Evolutionary conservation across 163 green algal genomes (phyloP), one percentile per base, ranked within the genome.

Genomic region (Smithsoniella earleae): DNA sequence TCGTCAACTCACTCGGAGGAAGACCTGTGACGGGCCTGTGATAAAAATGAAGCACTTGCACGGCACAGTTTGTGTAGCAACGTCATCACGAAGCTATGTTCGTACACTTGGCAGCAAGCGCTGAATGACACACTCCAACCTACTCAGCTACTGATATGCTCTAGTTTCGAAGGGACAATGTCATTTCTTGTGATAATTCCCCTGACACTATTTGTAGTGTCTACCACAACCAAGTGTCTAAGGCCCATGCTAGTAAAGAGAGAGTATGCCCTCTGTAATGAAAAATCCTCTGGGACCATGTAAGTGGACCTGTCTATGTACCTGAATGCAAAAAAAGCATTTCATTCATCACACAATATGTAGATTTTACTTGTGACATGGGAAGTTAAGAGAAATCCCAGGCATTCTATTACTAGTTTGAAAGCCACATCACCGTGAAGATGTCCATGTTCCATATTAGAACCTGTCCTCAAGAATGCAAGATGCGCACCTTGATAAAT

Each of bases 231-330:
- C 2, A 96, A 76, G 80, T 96, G 91, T 0, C 91, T 78, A 76
- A 95, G 77, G 36, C 90, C 91, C 81, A 96, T 89, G 65, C 84
- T 91, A 6, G 82, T 78, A 75, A 96, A 95, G 36, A 96, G 75
- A 40, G 91, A 82, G 81, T 96, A 95, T 2, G 89, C 83, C 20
- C 90, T 83, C 77, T 93, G 86, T 36, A 96, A 49, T 10, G 82
- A 89, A 74, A 95, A 93, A 28, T 62, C 82, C 73, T 92, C 86
- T 3, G 82, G 79, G 3, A 95, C 83, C 66, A 76, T 88, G 76
- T 66, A 62, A 3, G 25, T 38, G 36, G 45, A 74, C n/a, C 25
- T 20, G 46, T 74, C 65, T 28, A 69, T 33, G 43, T 43, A 69
- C 58, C 58, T 69, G 58, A 22, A 69, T 18, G 16, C 31, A 0